Evolutionary conservation across 2,329 filamentous ascomycete species (phyloP).

Genomic region (Monilinia vaccinii-corymbosi): DNA sequence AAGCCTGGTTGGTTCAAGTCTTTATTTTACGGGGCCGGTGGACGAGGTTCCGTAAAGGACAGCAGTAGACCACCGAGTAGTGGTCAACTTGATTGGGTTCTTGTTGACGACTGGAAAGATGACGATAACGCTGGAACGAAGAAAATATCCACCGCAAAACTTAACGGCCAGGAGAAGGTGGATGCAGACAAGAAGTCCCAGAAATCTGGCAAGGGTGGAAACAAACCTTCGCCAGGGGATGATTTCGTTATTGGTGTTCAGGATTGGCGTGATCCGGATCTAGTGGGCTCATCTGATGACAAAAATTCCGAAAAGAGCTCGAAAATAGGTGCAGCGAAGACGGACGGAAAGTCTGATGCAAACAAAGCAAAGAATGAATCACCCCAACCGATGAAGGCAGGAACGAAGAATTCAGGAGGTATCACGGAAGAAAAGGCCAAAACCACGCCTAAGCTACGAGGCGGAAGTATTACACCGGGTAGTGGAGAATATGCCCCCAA

Average conservation of each 20-base stretch:
- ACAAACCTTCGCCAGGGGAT: conserved; percentile 36
- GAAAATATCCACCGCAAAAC: conserved; percentile 35
- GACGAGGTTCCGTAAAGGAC: conserved; percentile 32
- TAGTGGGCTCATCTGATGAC: conserved; percentile 37
- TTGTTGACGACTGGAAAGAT: conserved; percentile 57
- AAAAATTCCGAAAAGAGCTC: conserved; percentile 28
- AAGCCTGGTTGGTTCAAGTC: conserved; percentile 38
- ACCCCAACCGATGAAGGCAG: conserved; percentile 15
- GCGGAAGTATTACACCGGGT: conserved; percentile 60
- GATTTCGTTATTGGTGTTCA: conserved; percentile 76
- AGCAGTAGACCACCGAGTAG: conserved; percentile 61
- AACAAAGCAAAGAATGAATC: conserved; percentile 15
- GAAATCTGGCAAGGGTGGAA: conserved; percentile 14
- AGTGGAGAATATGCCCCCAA: conserved; percentile 56
- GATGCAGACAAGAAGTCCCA: conserved; percentile 25
- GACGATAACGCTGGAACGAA: conserved; percentile 34
- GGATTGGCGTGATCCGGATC: conserved; percentile 75
- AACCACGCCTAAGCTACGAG: conserved; percentile 36
- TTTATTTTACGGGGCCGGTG: conserved; percentile 33
- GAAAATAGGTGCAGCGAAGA: conserved; percentile 19
- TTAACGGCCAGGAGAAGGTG: conserved; percentile 29
- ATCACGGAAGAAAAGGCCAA: conserved; percentile 27
- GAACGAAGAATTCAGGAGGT: conserved; percentile 24
- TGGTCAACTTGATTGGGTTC: conserved; percentile 65
- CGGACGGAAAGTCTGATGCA: conserved; percentile 25